phyloP scores from a whole-genome alignment of 176 grass and related monocot species.

The Calamus simplicifolius region DNA sequence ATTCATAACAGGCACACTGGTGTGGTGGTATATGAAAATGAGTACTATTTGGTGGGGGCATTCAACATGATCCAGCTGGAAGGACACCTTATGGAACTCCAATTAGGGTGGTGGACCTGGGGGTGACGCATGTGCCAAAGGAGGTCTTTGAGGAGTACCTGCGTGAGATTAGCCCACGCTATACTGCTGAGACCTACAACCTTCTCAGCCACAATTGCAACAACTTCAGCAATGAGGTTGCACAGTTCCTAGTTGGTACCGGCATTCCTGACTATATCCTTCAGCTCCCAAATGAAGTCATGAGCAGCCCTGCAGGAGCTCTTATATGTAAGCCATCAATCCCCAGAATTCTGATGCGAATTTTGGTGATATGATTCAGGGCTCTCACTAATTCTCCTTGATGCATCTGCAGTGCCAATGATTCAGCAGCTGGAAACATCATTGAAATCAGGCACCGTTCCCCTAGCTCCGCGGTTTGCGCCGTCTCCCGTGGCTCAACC shows the following conservation, averaged over 20 bases:
- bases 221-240: constrained; percentile 76
- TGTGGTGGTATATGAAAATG: constrained; percentile 59
- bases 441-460: constrained; percentile 36
- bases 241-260: constrained; percentile 49
- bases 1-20: constrained; percentile 61
- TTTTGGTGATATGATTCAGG: too few relatives aligned
- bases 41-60: constrained; percentile 78
- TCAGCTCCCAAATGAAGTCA: constrained; percentile 59
- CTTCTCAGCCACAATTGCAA: constrained; percentile 83
- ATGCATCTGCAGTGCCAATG: constrained; percentile 46
- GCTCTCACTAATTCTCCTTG: too few relatives aligned
- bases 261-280: constrained; percentile 64
- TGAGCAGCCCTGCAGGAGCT: constrained; percentile 64
- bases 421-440: constrained; percentile 66
- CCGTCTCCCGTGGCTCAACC: background rate
- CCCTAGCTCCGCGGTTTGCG: constrained; percentile 42
- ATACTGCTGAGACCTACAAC: constrained; percentile 48
- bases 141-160: constrained; percentile 66
- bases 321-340: constrained; percentile 40
- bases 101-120: constrained; percentile 36
- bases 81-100: constrained; percentile 64
- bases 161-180: constrained; percentile 53
- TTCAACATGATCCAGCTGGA: constrained; percentile 47
- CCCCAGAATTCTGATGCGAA: background rate
- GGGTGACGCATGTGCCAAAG: constrained; percentile 46